phyloP scores from a whole-genome alignment of 2,329 filamentous ascomycete species.

The Trichoderma citrinoviride region DNA sequence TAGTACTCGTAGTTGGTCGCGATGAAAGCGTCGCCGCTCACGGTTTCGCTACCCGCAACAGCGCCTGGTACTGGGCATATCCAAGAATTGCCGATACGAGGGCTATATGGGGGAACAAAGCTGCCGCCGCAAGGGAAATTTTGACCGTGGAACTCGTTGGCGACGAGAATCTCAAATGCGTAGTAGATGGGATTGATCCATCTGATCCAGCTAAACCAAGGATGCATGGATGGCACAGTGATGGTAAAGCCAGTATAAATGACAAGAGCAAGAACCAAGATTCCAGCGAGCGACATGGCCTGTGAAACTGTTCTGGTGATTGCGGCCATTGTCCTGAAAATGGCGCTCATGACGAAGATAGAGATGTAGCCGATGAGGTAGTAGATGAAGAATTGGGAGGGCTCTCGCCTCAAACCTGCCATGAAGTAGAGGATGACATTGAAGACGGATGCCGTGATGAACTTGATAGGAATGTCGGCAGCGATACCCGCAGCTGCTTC shows the following conservation, averaged over 20 bases:
- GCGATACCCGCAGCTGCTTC: constrained; percentile 56
- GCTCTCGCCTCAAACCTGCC: constrained; percentile 51
- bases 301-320: constrained; percentile 64
- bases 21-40: constrained; percentile 63
- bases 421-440: constrained; percentile 60
- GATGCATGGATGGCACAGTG: constrained; percentile 57
- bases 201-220: constrained; percentile 74
- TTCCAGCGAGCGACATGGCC: constrained; percentile 52
- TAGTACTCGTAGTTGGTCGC: constrained; percentile 54
- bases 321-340: constrained; percentile 72
- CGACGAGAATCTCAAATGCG: constrained; percentile 68
- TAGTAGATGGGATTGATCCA: constrained; percentile 74
- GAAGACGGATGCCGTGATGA: constrained; percentile 48
- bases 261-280: constrained; percentile 58
- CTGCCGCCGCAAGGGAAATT: constrained; percentile 53
- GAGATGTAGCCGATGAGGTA: constrained; percentile 66
- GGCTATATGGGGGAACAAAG: constrained; percentile 48
- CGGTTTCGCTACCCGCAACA: constrained; percentile 49
- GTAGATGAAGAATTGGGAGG: constrained; percentile 73
- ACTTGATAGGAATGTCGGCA: constrained; percentile 57
- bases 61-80: constrained; percentile 56
- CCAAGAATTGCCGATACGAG: constrained; percentile 45
- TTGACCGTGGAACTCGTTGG: constrained; percentile 67
- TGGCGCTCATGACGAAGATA: constrained; percentile 70
- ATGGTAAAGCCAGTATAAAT: constrained; percentile 60